A percentile compares a stretch with the other conserved stretches of the same genome.
These are phyloP conservation scores for Trichoderma virens DNA, from an alignment of 495 filamentous ascomycete species.

Conservation along the genomic window DNA sequence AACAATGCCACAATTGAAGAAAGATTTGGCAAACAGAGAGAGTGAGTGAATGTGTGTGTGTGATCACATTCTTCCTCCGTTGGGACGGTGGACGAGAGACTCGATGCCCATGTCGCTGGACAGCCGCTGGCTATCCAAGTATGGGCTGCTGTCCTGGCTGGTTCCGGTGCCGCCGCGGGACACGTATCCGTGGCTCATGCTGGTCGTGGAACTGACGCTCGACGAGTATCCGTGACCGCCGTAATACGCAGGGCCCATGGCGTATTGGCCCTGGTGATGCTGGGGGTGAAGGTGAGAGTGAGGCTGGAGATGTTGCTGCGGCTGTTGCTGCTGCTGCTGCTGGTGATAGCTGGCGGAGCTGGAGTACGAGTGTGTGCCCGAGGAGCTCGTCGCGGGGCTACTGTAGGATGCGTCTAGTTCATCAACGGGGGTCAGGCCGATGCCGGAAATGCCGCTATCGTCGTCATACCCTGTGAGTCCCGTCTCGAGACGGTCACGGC, in stretches of 20 bases:
- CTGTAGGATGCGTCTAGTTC: constrained; percentile 41
- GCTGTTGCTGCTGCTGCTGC: constrained; percentile 12
- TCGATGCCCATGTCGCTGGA: constrained; percentile 52
- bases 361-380: constrained; percentile 21
- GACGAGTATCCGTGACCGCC: constrained; percentile 35
- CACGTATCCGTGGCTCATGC: constrained; percentile 12
- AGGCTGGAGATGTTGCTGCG: constrained; percentile 24
- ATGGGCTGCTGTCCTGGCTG: constrained; percentile 37
- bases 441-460: constrained; percentile 40
- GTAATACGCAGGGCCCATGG: background rate
- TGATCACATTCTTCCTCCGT: constrained; percentile 3
- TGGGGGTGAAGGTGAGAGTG: constrained; percentile 18
- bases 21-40: constrained; percentile 10
- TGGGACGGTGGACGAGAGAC: constrained; percentile 43
- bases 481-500: constrained; percentile 43
- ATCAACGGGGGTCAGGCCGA: constrained; percentile 43
- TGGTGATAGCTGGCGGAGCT: constrained; percentile 9
- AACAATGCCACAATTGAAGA: too few species aligned
- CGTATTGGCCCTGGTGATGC: constrained; percentile 10
- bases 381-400: constrained; percentile 37
- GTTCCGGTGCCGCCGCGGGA: constrained; percentile 15
- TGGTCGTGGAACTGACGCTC: constrained; percentile 32
- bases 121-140: constrained; percentile 39
- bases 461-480: constrained; percentile 39
- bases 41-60: background rate